Conservation (phyloP, 2,329 filamentous ascomycete genomes). For the Fusarium devonianum region DNA sequence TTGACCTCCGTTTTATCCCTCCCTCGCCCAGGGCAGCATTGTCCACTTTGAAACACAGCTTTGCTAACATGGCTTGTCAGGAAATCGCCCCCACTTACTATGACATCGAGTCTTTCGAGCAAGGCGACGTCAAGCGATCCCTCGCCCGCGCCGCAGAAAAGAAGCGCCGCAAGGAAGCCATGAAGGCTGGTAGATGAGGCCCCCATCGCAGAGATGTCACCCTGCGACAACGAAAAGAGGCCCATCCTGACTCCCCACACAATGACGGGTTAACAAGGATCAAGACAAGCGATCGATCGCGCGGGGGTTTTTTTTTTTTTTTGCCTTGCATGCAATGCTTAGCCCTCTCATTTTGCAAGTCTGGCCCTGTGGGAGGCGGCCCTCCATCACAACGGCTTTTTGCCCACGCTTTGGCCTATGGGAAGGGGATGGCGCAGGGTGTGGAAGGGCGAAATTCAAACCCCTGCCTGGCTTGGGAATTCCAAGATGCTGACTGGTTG, state of each 20-base stretch:
- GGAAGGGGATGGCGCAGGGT: slow-evolving; percentile 9
- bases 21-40: no score
- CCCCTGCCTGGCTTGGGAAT: slow-evolving; percentile 9
- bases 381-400: slow-evolving; percentile 19
- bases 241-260: not conserved
- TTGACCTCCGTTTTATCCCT: slow-evolving; percentile 1
- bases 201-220: slow-evolving; percentile 14
- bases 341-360: slow-evolving; percentile 7
- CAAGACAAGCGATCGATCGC: slow-evolving; percentile 16
- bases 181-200: slow-evolving; percentile 56
- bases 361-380: slow-evolving; percentile 14
- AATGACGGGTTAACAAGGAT: slow-evolving; percentile 9
- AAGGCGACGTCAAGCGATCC: slow-evolving; percentile 83
- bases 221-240: slow-evolving; percentile 16
- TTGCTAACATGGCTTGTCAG: slow-evolving; percentile 51
- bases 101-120: slow-evolving; percentile 80
- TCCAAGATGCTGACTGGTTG: slow-evolving; percentile 18
- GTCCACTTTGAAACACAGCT: not conserved
- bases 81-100: slow-evolving; percentile 96
- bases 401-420: slow-evolving; percentile 10
- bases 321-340: slow-evolving; percentile 22
- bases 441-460: slow-evolving; percentile 1
- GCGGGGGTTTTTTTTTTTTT: not conserved
- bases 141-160: slow-evolving; percentile 65
- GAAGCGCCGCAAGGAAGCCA: slow-evolving; percentile 65